Percentiles rank a stretch among this genome's conserved stretches.
phyloP scores from a whole-genome alignment of 2,329 filamentous ascomycete species.

The Tolypocladium nubicola region DNA sequence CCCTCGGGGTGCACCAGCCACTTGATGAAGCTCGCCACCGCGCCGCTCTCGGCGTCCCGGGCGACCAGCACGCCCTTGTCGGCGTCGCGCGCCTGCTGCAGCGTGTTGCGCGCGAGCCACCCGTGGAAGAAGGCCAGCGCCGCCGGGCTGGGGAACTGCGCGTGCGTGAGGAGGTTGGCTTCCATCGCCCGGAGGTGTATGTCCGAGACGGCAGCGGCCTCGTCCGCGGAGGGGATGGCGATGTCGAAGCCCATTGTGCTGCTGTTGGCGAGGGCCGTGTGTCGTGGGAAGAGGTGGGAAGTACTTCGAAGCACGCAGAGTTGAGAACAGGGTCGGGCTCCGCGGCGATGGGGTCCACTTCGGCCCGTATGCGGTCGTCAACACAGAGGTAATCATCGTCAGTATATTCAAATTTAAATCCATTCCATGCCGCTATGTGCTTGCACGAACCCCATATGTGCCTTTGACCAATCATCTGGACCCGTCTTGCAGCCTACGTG shows the following conservation, averaged over 20 bases:
- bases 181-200: constrained; percentile 29
- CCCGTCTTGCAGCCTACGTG: too few relatives aligned
- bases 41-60: constrained; percentile 14
- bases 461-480: too few relatives aligned
- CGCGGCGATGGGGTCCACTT: not conserved
- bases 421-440: too few relatives aligned
- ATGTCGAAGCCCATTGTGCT: constrained; percentile 17
- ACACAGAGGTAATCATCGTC: not conserved
- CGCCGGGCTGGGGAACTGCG: constrained; percentile 25
- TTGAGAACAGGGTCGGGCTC: not conserved
- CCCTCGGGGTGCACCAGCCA: constrained; percentile 20
- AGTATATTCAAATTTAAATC: too few relatives aligned
- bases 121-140: constrained; percentile 16
- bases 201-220: constrained; percentile 13
- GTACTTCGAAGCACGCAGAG: too few relatives aligned
- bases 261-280: not conserved
- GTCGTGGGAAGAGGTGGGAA: not conserved
- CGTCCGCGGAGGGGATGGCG: constrained; percentile 12
- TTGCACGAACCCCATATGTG: too few relatives aligned
- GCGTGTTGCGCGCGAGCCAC: constrained; percentile 20
- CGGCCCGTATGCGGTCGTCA: not conserved
- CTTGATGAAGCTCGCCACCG: constrained; percentile 23
- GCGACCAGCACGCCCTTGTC: constrained; percentile 23
- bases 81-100: constrained; percentile 14
- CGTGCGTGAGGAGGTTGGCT: constrained; percentile 25